Evolutionary conservation across 2,329 filamentous ascomycete genomes (phyloP), one percentile per base, ranked within the genome.

Genomic region (Macroventuria anomochaeta): DNA sequence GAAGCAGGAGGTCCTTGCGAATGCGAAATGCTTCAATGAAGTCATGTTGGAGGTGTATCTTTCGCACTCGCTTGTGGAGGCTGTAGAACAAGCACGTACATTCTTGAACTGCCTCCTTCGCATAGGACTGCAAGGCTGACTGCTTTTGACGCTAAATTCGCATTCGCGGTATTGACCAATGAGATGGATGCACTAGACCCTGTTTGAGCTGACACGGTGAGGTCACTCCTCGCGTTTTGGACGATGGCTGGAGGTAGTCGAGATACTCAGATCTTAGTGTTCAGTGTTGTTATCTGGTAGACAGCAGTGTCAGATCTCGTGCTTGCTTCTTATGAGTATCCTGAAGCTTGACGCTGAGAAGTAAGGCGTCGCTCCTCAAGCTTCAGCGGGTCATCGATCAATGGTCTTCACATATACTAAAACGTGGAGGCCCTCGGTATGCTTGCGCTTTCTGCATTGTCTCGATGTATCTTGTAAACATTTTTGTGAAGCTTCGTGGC

Each of bases 131-230:
- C 25, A 43, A 17, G 36, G 36, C 38, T 38, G 47, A 38, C 18
- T 12, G 15, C 21, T 3, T 39, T 39, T 21, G 32, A 31, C 53
- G 43, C 53, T 56, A 56, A 56, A 44, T 52, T 56, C 53, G 53
- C 47, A 56, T 56, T 56, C 53, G 53, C 38, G 12, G 33, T 17
- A 20, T 11, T 23, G 38, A 6, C 53, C 53, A 56, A 56, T 56
- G 21, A 46, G 28, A 38, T 1, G 17, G 10, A 5, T 2, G 13
- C 39, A 18, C 43, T 40, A 40, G 21, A 12, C 21, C 44, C 10
- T 34, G 21, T 15, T 33, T 6, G 28, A 25, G 28, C 17, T 29
- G 18, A 29, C 28, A 34, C 11, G 38, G 33, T 37, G 33, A 44
- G 43, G 41, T 46, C 44, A 51, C 41, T 20, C 15, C n/a, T 29